phyloP scores from a whole-genome alignment of 768 basidiomycete species.

The Leucocoprinus sp. region DNA sequence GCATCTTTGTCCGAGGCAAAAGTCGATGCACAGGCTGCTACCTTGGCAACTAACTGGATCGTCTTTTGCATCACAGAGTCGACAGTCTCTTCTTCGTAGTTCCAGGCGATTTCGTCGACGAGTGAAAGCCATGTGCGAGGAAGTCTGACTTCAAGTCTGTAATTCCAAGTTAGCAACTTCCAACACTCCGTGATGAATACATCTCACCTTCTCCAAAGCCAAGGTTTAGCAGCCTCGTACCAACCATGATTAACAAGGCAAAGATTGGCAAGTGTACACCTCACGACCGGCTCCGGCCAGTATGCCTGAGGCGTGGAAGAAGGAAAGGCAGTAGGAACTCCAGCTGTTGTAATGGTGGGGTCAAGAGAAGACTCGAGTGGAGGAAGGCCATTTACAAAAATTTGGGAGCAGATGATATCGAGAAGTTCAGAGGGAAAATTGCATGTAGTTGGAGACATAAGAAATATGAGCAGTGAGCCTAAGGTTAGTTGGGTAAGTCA shows the following conservation, averaged over 20 bases:
- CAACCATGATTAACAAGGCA: conserved; percentile 73
- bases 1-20: conserved; percentile 31
- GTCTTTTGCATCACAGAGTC: conserved; percentile 58
- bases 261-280: conserved; percentile 59
- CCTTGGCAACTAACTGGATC: conserved; percentile 58
- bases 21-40: conserved; percentile 43
- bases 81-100: conserved; percentile 58
- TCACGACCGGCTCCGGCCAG: conserved; percentile 60
- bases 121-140: conserved; percentile 81
- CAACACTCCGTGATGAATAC: conserved; percentile 3
- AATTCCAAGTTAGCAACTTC: neutral
- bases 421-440: conserved; percentile 67
- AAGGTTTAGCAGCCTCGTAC: conserved; percentile 80
- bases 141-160: conserved; percentile 66
- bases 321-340: conserved; percentile 55
- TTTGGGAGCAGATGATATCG: conserved; percentile 61
- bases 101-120: conserved; percentile 71
- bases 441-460: conserved; percentile 18
- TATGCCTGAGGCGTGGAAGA: conserved; percentile 65
- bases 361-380: conserved; percentile 56
- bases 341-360: conserved; percentile 45
- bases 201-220: conserved; percentile 68
- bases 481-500: conserved; percentile 9
- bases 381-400: conserved; percentile 58
- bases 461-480: conserved; percentile 19